Conservation (phyloP, 1,284 basidiomycete species). For the Pyrrhoderma noxium region DNA sequence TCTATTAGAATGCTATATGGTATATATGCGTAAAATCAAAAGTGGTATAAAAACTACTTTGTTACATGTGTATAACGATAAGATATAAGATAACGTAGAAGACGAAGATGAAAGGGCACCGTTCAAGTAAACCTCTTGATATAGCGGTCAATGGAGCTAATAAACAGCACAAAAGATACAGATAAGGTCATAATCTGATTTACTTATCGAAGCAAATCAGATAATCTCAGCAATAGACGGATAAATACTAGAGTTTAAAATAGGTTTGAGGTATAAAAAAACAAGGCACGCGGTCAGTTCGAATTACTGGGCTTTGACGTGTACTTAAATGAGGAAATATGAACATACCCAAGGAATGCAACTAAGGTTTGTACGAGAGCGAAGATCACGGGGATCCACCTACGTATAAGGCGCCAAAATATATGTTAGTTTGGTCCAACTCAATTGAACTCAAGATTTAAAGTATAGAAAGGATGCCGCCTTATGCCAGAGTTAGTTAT, state of each 20-base stretch:
- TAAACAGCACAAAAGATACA: too few species aligned
- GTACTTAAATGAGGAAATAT: background rate
- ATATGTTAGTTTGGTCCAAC: background rate
- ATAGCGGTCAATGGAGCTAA: too few species aligned
- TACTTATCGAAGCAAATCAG: background rate
- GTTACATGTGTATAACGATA: too few species aligned
- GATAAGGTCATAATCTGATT: background rate
- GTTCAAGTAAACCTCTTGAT: too few species aligned
- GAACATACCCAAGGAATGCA: constrained; percentile 15
- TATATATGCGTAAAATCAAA: too few species aligned
- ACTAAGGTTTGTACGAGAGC: constrained; percentile 16
- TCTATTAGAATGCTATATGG: too few species aligned
- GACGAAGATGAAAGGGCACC: too few species aligned
- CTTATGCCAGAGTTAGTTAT: background rate
- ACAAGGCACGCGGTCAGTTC: background rate
- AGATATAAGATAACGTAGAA: too few species aligned
- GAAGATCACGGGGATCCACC: constrained; percentile 17
- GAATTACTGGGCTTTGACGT: background rate
- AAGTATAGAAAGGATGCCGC: background rate
- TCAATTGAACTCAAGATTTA: background rate
- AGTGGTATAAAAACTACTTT: too few species aligned
- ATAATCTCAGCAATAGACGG: constrained; percentile 17
- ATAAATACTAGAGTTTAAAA: constrained; percentile 8
- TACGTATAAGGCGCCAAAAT: background rate
- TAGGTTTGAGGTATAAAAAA: background rate